Evolutionary conservation across 1,284 basidiomycete genomes (phyloP).

Genomic region (Cryptococcus sp.): DNA sequence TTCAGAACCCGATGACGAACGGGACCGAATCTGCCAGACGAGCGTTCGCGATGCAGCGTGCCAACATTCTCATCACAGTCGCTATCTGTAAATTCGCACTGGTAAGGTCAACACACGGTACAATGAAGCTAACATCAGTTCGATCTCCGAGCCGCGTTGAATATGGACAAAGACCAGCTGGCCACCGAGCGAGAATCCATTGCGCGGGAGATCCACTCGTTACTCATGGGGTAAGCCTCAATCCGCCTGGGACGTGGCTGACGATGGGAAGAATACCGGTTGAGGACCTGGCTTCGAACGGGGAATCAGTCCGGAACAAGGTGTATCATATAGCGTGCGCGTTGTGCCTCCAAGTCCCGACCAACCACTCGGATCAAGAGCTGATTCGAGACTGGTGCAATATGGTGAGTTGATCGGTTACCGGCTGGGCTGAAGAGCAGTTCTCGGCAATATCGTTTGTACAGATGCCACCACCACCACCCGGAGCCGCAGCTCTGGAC

Average conservation of each 20-base stretch:
- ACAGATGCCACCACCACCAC: constrained; percentile 50
- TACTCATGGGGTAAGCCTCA: constrained; percentile 43
- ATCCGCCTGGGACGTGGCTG: not conserved
- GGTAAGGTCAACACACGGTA: constrained; percentile 27
- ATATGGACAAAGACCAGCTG: constrained; percentile 41
- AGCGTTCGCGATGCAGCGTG: constrained; percentile 49
- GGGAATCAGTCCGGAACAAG: constrained; percentile 52
- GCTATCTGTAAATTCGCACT: constrained; percentile 52
- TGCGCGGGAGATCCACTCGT: constrained; percentile 49
- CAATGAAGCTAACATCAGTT: constrained; percentile 23
- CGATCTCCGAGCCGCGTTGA: constrained; percentile 41
- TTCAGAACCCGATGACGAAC: constrained; percentile 36
- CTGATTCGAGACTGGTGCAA: constrained; percentile 53
- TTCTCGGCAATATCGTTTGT: constrained; percentile 52
- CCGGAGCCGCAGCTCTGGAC: constrained; percentile 28
- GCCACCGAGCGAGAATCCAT: constrained; percentile 46
- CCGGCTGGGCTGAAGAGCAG: constrained; percentile 20
- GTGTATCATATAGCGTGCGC: constrained; percentile 53
- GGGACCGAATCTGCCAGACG: constrained; percentile 26
- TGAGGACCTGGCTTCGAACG: constrained; percentile 53
- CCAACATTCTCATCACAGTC: constrained; percentile 50
- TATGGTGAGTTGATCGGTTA: constrained; percentile 37
- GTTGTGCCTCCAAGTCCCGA: constrained; percentile 38
- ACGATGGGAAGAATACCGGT: constrained; percentile 37
- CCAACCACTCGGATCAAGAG: constrained; percentile 40